Evolutionary conservation across 2,329 filamentous ascomycete species (phyloP), one percentile per base, ranked within the genome.

Genomic region (Penicillium brevicompactum): DNA sequence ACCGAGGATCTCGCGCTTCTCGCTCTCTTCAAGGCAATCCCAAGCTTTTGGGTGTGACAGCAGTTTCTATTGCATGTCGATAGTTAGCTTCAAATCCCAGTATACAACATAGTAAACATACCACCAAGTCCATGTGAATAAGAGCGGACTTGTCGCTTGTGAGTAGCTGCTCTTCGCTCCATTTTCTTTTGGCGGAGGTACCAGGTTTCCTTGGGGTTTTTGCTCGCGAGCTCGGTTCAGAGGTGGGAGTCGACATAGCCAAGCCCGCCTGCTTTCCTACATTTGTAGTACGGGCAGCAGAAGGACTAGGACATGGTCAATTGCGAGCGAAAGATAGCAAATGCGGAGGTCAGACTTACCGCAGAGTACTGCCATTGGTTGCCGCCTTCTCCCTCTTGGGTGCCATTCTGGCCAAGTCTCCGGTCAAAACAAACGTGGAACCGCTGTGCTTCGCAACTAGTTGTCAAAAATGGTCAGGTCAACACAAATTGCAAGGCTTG

Each of bases 401-500:
- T 63, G 69, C 64, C 72, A 74, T 74, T 57, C 53, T 64, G 56
- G 60, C 60, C 58, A 51, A 50, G 59, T 64, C 43, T 31, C 58
- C 55, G 56, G 48, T 58, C 62, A 64, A 67, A 66, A 63, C 64
- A 61, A 59, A 47, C 53, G 52, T 45, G 47, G 55, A 40, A 44
- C 30, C 18, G 31, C 46, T 51, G 51, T 55, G 24, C 47, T 49
- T 47, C 53, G 27, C 46, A 42, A 30, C 43, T 24, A 40, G 42
- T 49, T 24, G 42, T 49, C 60, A 73, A 59, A 59, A 41, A 94
- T 93, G 92, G 93, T 96, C 69, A 86, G 85, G 74, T 94, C 92
- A 68, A 99, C 93, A 50, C 91, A 96, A 78, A 96, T 99, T 78
- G 89, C 91, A 63, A 85, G 94, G 76, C 84, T 97, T 49, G 94